Conservation (phyloP, 306 rosid genomes). For the Quillaja saponaria region DNA sequence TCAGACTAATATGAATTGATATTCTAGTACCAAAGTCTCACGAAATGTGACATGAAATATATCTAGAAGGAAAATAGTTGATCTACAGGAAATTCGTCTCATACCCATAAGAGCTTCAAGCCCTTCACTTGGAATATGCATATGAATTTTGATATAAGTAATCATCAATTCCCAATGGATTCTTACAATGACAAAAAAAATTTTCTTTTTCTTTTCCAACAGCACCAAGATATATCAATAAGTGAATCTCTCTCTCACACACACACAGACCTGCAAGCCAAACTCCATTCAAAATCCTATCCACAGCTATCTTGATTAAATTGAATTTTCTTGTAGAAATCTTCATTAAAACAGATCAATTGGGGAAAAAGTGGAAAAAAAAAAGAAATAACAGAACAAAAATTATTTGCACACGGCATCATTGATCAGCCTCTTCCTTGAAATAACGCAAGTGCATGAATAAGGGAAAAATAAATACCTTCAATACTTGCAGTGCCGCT, state of each 20-base stretch:
- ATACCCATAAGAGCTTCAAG: background rate
- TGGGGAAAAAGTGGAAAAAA: background rate
- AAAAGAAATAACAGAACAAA: background rate
- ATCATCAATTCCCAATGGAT: conserved; percentile 15
- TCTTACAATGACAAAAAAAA: conserved; percentile 2
- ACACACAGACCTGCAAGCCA: too few relatives aligned
- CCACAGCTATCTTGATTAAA: background rate
- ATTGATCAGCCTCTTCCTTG: conserved; percentile 7
- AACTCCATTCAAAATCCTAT: too few relatives aligned
- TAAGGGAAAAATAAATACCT: conserved; percentile 50
- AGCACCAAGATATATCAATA: too few relatives aligned
- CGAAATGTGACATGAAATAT: background rate
- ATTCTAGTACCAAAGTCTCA: background rate
- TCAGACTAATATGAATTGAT: conserved; percentile 8
- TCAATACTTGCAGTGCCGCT: conserved; percentile 85
- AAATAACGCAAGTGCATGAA: background rate
- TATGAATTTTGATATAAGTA: conserved; percentile 11
- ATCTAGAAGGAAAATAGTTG: background rate
- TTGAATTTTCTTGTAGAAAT: background rate
- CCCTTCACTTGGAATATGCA: conserved; percentile 13
- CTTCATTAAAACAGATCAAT: background rate
- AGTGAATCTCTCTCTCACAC: background rate
- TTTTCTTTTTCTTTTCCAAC: background rate
- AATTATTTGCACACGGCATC: conserved; percentile 6
- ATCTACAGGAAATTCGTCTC: too few relatives aligned